A percentile compares a stretch with the other conserved stretches of the same genome.
Conservation (phyloP, 1,284 basidiomycete genomes). For the Tetrapyrgos nigripes region DNA sequence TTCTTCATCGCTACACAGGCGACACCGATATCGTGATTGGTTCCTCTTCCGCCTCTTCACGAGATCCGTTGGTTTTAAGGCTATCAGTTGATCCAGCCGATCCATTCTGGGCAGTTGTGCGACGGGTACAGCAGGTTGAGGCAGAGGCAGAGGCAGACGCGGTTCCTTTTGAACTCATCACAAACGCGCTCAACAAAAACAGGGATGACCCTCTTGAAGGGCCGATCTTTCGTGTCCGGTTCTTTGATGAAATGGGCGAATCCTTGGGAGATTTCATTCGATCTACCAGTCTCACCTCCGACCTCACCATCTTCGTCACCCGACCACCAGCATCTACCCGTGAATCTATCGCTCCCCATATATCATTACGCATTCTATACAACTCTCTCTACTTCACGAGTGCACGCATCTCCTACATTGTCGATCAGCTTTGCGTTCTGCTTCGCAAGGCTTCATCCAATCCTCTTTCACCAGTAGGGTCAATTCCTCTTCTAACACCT, state of each 20-base stretch:
- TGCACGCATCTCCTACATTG: conserved; percentile 76
- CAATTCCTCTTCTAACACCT: conserved; percentile 83
- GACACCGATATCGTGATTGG: conserved; percentile 96
- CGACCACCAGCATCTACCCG: conserved; percentile 72
- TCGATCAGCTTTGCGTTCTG: conserved; percentile 88
- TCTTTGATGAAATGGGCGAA: conserved; percentile 91
- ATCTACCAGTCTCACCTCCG: conserved; percentile 86
- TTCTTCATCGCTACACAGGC: conserved; percentile 95
- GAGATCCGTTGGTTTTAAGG: conserved; percentile 86
- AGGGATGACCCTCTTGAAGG: conserved; percentile 62
- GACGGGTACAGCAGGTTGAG: conserved; percentile 85
- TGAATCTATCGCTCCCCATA: conserved; percentile 76
- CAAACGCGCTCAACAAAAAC: conserved; percentile 76
- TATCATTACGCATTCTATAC: conserved; percentile 89
- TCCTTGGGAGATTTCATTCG: conserved; percentile 79
- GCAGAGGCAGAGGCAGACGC: conserved; percentile 85
- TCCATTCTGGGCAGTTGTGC: conserved; percentile 93
- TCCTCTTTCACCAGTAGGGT: conserved; percentile 70
- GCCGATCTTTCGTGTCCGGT: conserved; percentile 92
- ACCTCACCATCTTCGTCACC: conserved; percentile 87
- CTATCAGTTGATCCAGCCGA: conserved; percentile 87
- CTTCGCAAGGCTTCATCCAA: conserved; percentile 76
- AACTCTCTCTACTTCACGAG: conserved; percentile 95
- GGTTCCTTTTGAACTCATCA: conserved; percentile 84
- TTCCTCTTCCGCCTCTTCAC: conserved; percentile 82